These are phyloP conservation scores for Cadophora malorum DNA, from an alignment of 2,329 filamentous ascomycete genomes.

Conservation along the genomic window DNA sequence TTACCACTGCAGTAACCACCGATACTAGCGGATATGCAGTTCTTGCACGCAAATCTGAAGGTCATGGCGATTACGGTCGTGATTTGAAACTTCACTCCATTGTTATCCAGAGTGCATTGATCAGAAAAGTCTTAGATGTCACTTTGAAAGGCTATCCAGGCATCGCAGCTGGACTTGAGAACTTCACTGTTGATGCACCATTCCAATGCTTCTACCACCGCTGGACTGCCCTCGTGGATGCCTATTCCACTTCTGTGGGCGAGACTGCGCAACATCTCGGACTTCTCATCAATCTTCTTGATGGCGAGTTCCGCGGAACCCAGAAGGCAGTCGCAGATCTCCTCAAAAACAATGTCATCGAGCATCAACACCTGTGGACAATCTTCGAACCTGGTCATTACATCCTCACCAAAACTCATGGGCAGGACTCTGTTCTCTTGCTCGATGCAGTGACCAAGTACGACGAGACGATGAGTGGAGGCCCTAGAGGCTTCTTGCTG, in stretches of 20 bases:
- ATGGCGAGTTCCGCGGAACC: slow-evolving; percentile 37
- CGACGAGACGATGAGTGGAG: slow-evolving; percentile 19
- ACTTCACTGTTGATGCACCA: slow-evolving; percentile 44
- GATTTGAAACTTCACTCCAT: slow-evolving; percentile 48
- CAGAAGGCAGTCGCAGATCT: slow-evolving; percentile 39
- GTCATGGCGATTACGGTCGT: slow-evolving; percentile 24
- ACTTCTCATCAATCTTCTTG: slow-evolving; percentile 45
- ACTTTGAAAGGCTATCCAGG: slow-evolving; percentile 45
- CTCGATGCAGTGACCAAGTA: slow-evolving; percentile 7
- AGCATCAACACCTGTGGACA: slow-evolving; percentile 52
- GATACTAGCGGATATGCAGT: slow-evolving; percentile 25
- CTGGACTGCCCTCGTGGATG: slow-evolving; percentile 43
- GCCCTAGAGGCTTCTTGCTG: slow-evolving; percentile 15
- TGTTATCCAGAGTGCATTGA: slow-evolving; percentile 45
- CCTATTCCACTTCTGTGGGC: slow-evolving; percentile 32
- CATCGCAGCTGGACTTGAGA: slow-evolving; percentile 44
- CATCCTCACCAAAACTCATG: slow-evolving; percentile 29
- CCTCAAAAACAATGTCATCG: slow-evolving; percentile 49
- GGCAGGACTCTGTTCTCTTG: slow-evolving; percentile 25
- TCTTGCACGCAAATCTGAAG: slow-evolving; percentile 23
- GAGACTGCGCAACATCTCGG: slow-evolving; percentile 43
- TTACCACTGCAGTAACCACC: slow-evolving; percentile 8
- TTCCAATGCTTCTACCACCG: slow-evolving; percentile 48
- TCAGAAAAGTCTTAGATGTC: slow-evolving; percentile 43
- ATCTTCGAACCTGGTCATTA: slow-evolving; percentile 33